phyloP scores from a whole-genome alignment of 2,329 filamentous ascomycete species.

The Helotiales sp. region DNA sequence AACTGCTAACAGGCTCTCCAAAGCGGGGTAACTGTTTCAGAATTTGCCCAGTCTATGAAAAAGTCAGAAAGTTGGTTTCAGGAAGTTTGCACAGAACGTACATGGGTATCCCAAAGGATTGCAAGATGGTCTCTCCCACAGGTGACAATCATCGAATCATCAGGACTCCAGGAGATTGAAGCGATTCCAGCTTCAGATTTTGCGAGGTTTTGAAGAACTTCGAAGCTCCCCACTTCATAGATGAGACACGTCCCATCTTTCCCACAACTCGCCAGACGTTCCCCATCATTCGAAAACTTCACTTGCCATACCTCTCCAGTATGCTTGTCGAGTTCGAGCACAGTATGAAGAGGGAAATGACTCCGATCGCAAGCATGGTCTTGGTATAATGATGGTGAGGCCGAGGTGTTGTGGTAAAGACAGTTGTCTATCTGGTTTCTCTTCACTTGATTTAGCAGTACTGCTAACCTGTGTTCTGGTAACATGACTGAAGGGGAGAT shows the following conservation, averaged over 20 bases:
- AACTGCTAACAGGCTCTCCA: slow-evolving; percentile 83
- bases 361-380: slow-evolving; percentile 83
- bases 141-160: slow-evolving; percentile 83
- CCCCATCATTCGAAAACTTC: slow-evolving; percentile 87
- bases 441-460: slow-evolving; percentile 83
- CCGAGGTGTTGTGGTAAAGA: slow-evolving; percentile 82
- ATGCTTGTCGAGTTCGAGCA: slow-evolving; percentile 74
- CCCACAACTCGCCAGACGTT: slow-evolving; percentile 80
- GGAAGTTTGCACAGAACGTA: slow-evolving; percentile 48
- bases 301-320: slow-evolving; percentile 89
- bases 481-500: slow-evolving; percentile 98
- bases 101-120: slow-evolving; percentile 74
- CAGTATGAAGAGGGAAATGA: slow-evolving; percentile 76
- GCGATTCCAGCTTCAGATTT: slow-evolving; percentile 75
- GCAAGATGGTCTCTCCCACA: slow-evolving; percentile 78
- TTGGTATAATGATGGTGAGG: slow-evolving; percentile 82
- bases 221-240: slow-evolving; percentile 77
- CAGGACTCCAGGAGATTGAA: slow-evolving; percentile 88
- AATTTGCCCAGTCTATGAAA: slow-evolving; percentile 62
- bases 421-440: slow-evolving; percentile 81
- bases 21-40: slow-evolving; percentile 71
- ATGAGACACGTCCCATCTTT: slow-evolving; percentile 77
- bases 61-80: slow-evolving; percentile 29
- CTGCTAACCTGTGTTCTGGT: slow-evolving; percentile 84
- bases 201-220: slow-evolving; percentile 62